Percentiles rank a stretch among this genome's conserved stretches.
Conservation (phyloP, 2,329 filamentous ascomycete genomes). For the Zymoseptoria brevis region DNA sequence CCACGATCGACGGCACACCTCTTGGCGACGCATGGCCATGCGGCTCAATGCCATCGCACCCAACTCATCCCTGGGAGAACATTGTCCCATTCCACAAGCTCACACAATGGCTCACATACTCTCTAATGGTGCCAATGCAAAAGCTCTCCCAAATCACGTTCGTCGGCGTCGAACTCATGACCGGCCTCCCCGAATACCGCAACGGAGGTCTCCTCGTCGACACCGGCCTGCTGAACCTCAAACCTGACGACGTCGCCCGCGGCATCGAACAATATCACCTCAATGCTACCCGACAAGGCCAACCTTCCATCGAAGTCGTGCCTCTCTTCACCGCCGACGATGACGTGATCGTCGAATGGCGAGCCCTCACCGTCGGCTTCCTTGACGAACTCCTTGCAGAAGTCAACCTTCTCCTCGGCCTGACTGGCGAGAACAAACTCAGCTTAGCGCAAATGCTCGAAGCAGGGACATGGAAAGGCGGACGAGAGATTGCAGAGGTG, state of each 20-base stretch:
- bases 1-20: slow-evolving; percentile 74
- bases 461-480: slow-evolving; percentile 97
- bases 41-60: slow-evolving; percentile 68
- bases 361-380: slow-evolving; percentile 66
- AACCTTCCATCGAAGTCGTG: slow-evolving; percentile 64
- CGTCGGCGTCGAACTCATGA: slow-evolving; percentile 73
- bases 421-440: slow-evolving; percentile 63
- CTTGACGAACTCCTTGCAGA: slow-evolving; percentile 62
- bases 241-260: slow-evolving; percentile 59
- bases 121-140: slow-evolving; percentile 84
- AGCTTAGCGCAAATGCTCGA: slow-evolving; percentile 83
- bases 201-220: slow-evolving; percentile 87
- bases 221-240: slow-evolving; percentile 70
- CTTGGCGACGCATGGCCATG: slow-evolving; percentile 95
- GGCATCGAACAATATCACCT: slow-evolving; percentile 62
- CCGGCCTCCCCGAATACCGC: slow-evolving; percentile 82
- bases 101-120: slow-evolving; percentile 91
- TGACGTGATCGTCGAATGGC: slow-evolving; percentile 74
- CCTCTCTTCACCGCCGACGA: slow-evolving; percentile 66
- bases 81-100: slow-evolving; percentile 91
- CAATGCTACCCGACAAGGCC: slow-evolving; percentile 63
- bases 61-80: slow-evolving; percentile 64
- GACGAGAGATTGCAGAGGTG: slow-evolving; percentile 90
- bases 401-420: slow-evolving; percentile 59
- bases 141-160: slow-evolving; percentile 73